Evolutionary conservation across 495 filamentous ascomycete genomes (phyloP).

Genomic region (Xylaria acuta): DNA sequence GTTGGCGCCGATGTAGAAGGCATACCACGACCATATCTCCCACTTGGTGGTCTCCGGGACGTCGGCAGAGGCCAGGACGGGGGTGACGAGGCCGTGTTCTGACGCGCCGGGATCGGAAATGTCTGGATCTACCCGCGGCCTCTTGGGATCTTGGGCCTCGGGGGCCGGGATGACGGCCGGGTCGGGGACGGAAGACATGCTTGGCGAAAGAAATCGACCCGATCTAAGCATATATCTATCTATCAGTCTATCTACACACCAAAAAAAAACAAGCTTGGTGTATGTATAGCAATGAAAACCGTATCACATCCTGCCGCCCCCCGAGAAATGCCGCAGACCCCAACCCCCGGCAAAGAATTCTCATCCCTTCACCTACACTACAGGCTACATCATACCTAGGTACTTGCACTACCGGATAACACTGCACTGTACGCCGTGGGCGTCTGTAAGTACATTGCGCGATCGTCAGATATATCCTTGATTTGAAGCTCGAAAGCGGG

Average conservation of each 20-base stretch:
- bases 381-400: background rate
- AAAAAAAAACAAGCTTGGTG: constrained; percentile 1
- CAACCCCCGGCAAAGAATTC: background rate
- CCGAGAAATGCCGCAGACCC: constrained; percentile 18
- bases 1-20: constrained; percentile 73
- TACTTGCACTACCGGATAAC: background rate
- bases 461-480: constrained; percentile 2
- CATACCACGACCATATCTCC: constrained; percentile 72
- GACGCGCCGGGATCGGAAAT: background rate
- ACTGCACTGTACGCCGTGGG: background rate
- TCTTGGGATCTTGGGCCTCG: constrained; percentile 15
- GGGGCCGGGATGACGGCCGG: constrained; percentile 16
- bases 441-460: background rate
- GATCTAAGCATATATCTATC: background rate
- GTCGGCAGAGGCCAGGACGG: constrained; percentile 57
- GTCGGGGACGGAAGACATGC: constrained; percentile 22
- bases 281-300: constrained; percentile 13
- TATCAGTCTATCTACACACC: background rate
- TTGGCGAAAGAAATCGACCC: background rate
- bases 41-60: constrained; percentile 55
- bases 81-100: constrained; percentile 40
- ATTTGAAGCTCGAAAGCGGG: background rate
- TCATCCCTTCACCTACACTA: background rate
- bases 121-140: constrained; percentile 7
- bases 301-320: background rate